Base-by-base conservation (phyloP, 257 asterid species). In the Vinca minor region DNA sequence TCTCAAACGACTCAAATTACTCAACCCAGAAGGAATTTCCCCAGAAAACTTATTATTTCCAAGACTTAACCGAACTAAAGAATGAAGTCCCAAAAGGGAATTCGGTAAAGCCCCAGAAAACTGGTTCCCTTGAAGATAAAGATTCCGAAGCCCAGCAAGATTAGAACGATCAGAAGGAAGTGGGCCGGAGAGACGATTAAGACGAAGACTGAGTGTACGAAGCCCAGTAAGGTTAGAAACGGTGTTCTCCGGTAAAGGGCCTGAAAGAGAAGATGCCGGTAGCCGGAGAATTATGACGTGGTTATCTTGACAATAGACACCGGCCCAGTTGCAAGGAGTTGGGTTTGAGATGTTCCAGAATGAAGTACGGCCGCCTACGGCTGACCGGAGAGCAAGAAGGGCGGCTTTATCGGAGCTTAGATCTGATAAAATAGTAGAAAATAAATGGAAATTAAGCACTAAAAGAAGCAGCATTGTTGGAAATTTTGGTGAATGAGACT, bases 321-420 rank as follows among this genome's bases (percentile, higher is more conserved):
- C 95, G 10, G 66, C 66, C 91, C 91, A 87, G 68, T 28, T 64
- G 79, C 95, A 87, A n/a, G 93, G 89, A 53, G 77, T 73, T 44
- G 79, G 3, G 31, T 26, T 39, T 44, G 84, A 56, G 45, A 74
- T 59, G 78, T 82, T 81, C 91, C 95, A 87, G 76, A 38, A 80
- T 80, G 23, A 92, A 2, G 62, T 49, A 44, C 73, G 67, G 67
- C 73, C 73, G 39, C 44, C 29, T 0, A 69, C 67, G 45, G 67
- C 50, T 31, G 66, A 47, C 8, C 62, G 67, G 45, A 60, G 21
- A 58, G 73, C 35, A 2, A 69, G 47, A n/a, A 60, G 67, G 9
- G 62, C 60, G 12, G 55, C 59, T 15, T 52, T 58, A 46, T 69
- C 62, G 25, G 73, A 68, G 59, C 3, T 45, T 42, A 67, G 65